Evolutionary conservation across 192 early-diverging fungal genomes (phyloP), one percentile per base, ranked within the genome.

Genomic region (Linnemannia zychae): DNA sequence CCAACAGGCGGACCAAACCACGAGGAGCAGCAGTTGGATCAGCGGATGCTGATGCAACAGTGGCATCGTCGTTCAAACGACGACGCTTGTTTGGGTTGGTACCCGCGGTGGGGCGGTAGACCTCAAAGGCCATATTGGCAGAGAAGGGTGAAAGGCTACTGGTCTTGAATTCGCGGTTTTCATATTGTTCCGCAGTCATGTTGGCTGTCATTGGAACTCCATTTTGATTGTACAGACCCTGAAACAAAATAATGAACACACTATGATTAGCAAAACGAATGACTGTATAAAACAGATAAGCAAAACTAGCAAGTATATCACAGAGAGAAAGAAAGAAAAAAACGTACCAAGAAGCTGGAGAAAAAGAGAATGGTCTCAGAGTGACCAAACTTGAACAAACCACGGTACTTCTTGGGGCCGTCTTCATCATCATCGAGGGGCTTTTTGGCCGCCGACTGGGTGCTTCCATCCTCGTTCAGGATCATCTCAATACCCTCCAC

Each of bases 331-430:
- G 40, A 3, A 44, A 44, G 40, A 44, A 37, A 72, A 0, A 53
- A 15, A 28, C 22, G 44, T 75, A 85, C 82, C 77, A 85, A 36
- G 77, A 85, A 79, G 16, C 52, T 67, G 3, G 83, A 85, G 31
- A 85, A 68, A 69, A 85, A 79, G 3, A 79, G n/a, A 31, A 85
- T 79, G 9, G 83, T 79, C 37, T 85, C 83, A 22, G 83, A 60
- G 36, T 85, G 83, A 0, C 83, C 83, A 76, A 85, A 85, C 74
- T 79, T 85, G 74, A 85, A 76, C 9, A 79, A 7, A 31, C 72
- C 77, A 18, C 68, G 66, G 24, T 66, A 78, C 28, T 46, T n/a
- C 9, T 20, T 22, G 7, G 34, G 31, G 0, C 3, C 47, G 16
- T 49, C 53, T 1, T 44, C 75, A 4, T 71, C 83, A 18, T 76